A percentile compares a stretch with the other conserved stretches of the same genome.
Evolutionary conservation across 805 yeast genomes (phyloP).

Genomic region (Yarrowia alimentaria): DNA sequence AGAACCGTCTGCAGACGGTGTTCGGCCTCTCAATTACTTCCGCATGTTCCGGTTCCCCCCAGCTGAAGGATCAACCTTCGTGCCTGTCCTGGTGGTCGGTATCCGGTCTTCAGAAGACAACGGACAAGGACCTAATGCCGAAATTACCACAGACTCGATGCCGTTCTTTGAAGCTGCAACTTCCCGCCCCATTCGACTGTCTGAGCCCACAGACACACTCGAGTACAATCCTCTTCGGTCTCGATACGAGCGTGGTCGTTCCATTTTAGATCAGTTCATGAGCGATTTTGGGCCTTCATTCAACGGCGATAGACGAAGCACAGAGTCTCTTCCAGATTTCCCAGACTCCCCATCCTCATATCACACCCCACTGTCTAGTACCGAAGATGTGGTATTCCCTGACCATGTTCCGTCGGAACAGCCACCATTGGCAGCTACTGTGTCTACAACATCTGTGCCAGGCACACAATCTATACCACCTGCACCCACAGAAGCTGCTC

Average conservation of each 20-base stretch:
- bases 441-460: no score
- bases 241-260: slow-evolving; percentile 20
- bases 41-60: slow-evolving; percentile 41
- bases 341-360: slow-evolving; percentile 3
- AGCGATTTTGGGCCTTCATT: slow-evolving; percentile 26
- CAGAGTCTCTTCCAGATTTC: slow-evolving; percentile 12
- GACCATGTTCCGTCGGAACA: no score
- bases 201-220: slow-evolving; percentile 4
- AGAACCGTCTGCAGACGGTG: slow-evolving; percentile 27
- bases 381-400: slow-evolving; percentile 3
- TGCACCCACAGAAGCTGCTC: no score
- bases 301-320: slow-evolving; percentile 2
- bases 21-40: slow-evolving; percentile 36
- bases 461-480: no score
- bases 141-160: slow-evolving; percentile 17
- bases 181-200: slow-evolving; percentile 22
- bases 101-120: slow-evolving; percentile 44
- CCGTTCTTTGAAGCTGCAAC: slow-evolving; percentile 27
- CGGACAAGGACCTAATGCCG: slow-evolving; percentile 24
- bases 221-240: slow-evolving; percentile 15
- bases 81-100: slow-evolving; percentile 53
- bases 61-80: slow-evolving; percentile 38
- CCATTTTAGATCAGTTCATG: slow-evolving; percentile 20
- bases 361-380: slow-evolving; percentile 7
- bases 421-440: no score